These are phyloP conservation scores for Desmodesmus armatus DNA, from an alignment of 139 green algal genomes.

Conservation along the genomic window DNA sequence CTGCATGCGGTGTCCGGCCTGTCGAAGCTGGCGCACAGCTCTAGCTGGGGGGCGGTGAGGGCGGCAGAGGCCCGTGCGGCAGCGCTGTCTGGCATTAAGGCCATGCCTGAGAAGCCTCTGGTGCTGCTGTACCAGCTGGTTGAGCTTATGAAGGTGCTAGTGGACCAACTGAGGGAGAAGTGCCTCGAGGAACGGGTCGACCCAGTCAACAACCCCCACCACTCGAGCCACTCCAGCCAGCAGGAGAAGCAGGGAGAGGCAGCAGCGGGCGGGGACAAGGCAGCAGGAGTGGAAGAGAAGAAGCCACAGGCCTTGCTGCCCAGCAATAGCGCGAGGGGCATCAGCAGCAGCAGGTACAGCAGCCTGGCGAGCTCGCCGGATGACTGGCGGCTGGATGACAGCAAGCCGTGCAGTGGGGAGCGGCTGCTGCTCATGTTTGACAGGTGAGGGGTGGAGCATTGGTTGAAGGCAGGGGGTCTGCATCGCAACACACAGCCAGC, in stretches of 20 bases:
- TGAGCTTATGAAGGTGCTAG: conserved; percentile 75
- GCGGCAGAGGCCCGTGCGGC: conserved; percentile 29
- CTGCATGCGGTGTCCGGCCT: neutral
- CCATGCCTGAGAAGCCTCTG: conserved; percentile 80
- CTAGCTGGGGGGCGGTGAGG: neutral
- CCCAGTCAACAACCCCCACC: too few species aligned
- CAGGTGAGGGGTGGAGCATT: conserved; percentile 56
- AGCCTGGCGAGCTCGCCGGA: conserved; percentile 75
- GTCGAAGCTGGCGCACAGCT: neutral
- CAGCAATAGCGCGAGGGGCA: conserved; percentile 7
- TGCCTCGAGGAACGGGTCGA: conserved; percentile 74
- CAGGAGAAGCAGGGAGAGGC: neutral
- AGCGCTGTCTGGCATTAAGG: conserved; percentile 23
- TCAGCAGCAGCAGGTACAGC: conserved; percentile 60
- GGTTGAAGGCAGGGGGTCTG: too few species aligned
- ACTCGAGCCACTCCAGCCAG: too few species aligned
- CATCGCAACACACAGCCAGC: too few species aligned
- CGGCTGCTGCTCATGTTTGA: conserved; percentile 93
- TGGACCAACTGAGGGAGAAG: conserved; percentile 84
- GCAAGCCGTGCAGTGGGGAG: conserved; percentile 85
- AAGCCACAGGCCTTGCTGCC: conserved; percentile 25
- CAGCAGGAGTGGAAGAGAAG: too few species aligned
- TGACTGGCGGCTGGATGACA: conserved; percentile 70
- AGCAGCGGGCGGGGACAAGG: too few species aligned
- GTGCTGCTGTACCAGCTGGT: conserved; percentile 76